Evolutionary conservation across 164 flowering plant species (phyloP), one percentile per base, ranked within the genome.

Genomic region (Vitis riparia): DNA sequence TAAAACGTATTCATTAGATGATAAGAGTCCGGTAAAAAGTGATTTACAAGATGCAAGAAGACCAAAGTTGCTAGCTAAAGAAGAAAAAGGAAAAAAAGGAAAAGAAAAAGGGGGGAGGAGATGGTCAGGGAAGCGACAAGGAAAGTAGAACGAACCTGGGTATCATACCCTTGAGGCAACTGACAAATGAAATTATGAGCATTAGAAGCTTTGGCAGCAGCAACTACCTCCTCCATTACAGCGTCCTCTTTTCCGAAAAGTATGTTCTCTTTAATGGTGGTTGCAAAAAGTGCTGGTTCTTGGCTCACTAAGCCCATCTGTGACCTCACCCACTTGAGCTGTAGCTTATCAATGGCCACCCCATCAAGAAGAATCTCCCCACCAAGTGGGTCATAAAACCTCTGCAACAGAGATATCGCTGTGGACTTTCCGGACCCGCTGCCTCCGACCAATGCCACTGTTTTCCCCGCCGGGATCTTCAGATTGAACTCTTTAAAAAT

Each of bases 401-500:
- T 82, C 56, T 92, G 89, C 71, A 94, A 51, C 23, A 94, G 75
- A 3, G 91, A 71, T 9, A 92, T 78, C 11, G 78, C 89, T 0
- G 97, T 92, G 3, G 98, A 92, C 69, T 92, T 94, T n/a, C 97
- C 97, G 0, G 97, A 94, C 0, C 97, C 97, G 66, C 97, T 91
- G 9, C 87, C 86, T 0, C 98, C 98, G 13, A 94, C 98, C 52
- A 94, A 71, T 5, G 97, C 98, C 73, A 91, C 84, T 0, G 97
- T 86, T 61, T 84, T 81, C 11, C 97, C 95, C 0, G 92, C 80
- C 11, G 91, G 95, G 13, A 92, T 69, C 69, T 55, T 78, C 12
- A 94, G 78, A 62, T 68, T 70, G 27, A 94, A 87, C 55, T 77
- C 85, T 11, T 72, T 70, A 50, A 91, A 86, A 51, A 92, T 82